Percentiles rank a stretch among this genome's conserved stretches.
Conservation (phyloP, 768 basidiomycete species). For the Lentinula sp. region DNA sequence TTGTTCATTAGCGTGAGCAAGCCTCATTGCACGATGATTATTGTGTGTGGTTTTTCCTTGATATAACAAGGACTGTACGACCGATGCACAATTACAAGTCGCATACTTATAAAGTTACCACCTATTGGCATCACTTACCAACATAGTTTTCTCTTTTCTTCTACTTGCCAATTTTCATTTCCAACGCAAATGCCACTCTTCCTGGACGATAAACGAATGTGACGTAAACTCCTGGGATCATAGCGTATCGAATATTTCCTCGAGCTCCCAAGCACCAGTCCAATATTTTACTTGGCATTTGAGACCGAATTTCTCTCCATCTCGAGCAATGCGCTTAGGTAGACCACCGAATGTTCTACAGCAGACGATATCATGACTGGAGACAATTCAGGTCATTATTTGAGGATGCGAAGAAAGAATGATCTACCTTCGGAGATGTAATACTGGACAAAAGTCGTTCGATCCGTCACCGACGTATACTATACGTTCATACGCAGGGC, state of each 20-base stretch:
- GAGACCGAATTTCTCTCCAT: slow-evolving; percentile 60
- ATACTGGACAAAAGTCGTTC: slow-evolving; percentile 93
- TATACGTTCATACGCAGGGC: slow-evolving; percentile 64
- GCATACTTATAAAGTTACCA: not conserved
- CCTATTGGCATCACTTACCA: not conserved
- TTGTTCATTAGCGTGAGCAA: slow-evolving; percentile 10
- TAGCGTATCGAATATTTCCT: slow-evolving; percentile 63
- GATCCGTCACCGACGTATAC: slow-evolving; percentile 91
- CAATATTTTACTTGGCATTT: slow-evolving; percentile 75
- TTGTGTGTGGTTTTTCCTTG: no score
- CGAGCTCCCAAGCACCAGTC: slow-evolving; percentile 95
- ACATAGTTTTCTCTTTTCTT: not conserved
- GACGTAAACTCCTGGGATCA: slow-evolving; percentile 10
- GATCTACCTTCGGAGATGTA: slow-evolving; percentile 65
- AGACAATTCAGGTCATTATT: not conserved
- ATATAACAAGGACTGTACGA: not conserved
- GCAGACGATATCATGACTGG: slow-evolving; percentile 76
- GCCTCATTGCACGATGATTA: not conserved
- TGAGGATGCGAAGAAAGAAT: not conserved
- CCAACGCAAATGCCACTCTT: not conserved
- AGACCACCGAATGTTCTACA: slow-evolving; percentile 78
- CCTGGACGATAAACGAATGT: not conserved
- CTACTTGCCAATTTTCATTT: not conserved
- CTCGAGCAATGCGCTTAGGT: slow-evolving; percentile 67
- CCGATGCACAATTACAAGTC: not conserved